Conservation (phyloP, 2,329 filamentous ascomycete genomes). For the Geosmithia putterillii region DNA sequence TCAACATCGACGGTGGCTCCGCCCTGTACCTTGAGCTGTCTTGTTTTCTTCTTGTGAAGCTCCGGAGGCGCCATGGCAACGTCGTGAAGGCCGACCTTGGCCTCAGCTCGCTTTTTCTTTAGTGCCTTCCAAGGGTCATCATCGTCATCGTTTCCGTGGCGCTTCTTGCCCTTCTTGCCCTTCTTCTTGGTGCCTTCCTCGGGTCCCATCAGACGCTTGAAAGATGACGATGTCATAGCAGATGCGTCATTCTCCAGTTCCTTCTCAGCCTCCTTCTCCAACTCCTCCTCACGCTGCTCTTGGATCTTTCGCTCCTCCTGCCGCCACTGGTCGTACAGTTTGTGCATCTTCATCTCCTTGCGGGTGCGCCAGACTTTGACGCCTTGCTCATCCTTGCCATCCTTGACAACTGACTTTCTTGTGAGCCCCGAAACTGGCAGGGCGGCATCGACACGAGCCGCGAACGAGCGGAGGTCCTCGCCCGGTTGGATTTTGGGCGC, state of each 20-base stretch:
- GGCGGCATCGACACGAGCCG: constrained; percentile 70
- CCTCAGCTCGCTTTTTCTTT: constrained; percentile 51
- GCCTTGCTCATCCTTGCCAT: constrained; percentile 51
- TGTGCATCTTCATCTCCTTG: constrained; percentile 75
- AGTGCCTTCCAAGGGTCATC: constrained; percentile 64
- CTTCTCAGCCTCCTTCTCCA: constrained; percentile 49
- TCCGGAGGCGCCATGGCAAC: constrained; percentile 67
- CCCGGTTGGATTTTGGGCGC: constrained; percentile 66
- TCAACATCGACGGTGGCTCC: constrained; percentile 21
- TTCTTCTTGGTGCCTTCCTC: constrained; percentile 14
- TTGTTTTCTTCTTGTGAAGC: constrained; percentile 37
- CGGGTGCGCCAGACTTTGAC: constrained; percentile 61
- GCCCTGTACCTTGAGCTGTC: constrained; percentile 17
- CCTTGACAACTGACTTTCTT: constrained; percentile 42
- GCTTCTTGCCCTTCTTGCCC: constrained; percentile 28
- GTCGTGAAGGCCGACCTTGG: constrained; percentile 37
- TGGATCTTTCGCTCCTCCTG: constrained; percentile 52
- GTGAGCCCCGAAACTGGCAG: constrained; percentile 64
- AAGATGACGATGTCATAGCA: constrained; percentile 33
- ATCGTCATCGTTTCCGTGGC: constrained; percentile 34
- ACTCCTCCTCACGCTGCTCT: constrained; percentile 52
- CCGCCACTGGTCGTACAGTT: constrained; percentile 66
- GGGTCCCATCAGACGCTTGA: constrained; percentile 10
- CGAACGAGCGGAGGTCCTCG: constrained; percentile 73
- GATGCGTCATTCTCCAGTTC: constrained; percentile 48